Percentiles rank a stretch among this genome's conserved stretches.
Evolutionary conservation across 2,329 filamentous ascomycete species (phyloP).

Genomic region (Daldinia sp.): DNA sequence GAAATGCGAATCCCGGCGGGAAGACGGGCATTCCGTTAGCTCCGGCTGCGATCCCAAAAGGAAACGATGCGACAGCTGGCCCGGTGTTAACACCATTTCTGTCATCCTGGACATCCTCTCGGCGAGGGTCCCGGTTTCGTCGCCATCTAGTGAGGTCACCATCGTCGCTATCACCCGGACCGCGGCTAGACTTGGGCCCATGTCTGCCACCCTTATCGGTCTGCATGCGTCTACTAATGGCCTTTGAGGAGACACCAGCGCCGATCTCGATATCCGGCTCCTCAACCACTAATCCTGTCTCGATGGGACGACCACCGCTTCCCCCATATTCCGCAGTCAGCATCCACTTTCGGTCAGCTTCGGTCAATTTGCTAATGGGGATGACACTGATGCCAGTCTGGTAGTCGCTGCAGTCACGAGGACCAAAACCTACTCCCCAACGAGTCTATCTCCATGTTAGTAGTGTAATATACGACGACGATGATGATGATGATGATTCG

Average conservation of each 20-base stretch:
- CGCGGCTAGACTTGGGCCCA: slow-evolving; percentile 69
- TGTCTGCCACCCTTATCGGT: slow-evolving; percentile 72
- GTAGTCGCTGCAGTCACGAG: slow-evolving; percentile 97
- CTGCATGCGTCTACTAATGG: slow-evolving; percentile 73
- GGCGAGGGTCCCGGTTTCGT: slow-evolving; percentile 41
- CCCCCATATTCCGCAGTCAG: slow-evolving; percentile 92
- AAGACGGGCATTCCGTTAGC: slow-evolving; percentile 61
- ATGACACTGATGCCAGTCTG: slow-evolving; percentile 90
- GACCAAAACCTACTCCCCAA: slow-evolving; percentile 97
- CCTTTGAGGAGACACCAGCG: slow-evolving; percentile 95
- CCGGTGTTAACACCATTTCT: slow-evolving; percentile 37
- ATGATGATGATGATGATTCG: slow-evolving; percentile 10
- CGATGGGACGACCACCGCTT: slow-evolving; percentile 83
- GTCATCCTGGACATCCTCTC: slow-evolving; percentile 43
- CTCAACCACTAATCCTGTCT: slow-evolving; percentile 87
- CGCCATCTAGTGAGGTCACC: slow-evolving; percentile 43
- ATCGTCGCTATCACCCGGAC: slow-evolving; percentile 45
- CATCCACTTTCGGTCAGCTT: slow-evolving; percentile 98
- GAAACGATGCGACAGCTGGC: slow-evolving; percentile 50
- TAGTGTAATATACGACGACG: neutral
- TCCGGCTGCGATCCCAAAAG: slow-evolving; percentile 55
- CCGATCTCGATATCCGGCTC: slow-evolving; percentile 99
- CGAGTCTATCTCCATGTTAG: slow-evolving; percentile 69
- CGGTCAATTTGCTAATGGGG: slow-evolving; percentile 89
- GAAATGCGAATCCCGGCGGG: slow-evolving; percentile 56